A percentile compares a stretch with the other conserved stretches of the same genome.
Conservation (phyloP, 2,329 filamentous ascomycete genomes). For the Ambrosiella beaveri region DNA sequence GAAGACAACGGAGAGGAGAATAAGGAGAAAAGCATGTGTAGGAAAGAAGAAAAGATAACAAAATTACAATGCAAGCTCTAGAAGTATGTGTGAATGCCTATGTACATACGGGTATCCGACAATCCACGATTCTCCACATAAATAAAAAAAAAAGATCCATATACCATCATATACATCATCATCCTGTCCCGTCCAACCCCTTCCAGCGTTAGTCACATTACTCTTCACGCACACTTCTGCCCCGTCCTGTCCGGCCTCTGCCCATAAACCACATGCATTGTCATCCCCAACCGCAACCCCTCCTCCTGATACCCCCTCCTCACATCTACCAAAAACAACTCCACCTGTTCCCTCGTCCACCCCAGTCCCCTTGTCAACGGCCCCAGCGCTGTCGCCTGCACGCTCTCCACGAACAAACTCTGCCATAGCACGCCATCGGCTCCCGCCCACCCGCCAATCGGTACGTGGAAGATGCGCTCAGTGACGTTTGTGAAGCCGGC, state of each 20-base stretch:
- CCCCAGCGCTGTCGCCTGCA: constrained; percentile 34
- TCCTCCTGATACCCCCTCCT: constrained; percentile 31
- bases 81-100: no score
- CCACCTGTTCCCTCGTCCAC: constrained; percentile 31
- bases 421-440: constrained; percentile 37
- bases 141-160: no score
- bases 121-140: no score
- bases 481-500: constrained; percentile 36
- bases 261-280: constrained; percentile 35
- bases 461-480: constrained; percentile 32
- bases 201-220: not conserved
- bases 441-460: constrained; percentile 36
- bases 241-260: constrained; percentile 26
- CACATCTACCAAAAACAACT: constrained; percentile 31
- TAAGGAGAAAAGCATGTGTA: no score
- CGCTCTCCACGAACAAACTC: constrained; percentile 31
- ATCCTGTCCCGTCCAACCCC: not conserved
- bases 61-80: no score
- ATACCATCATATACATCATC: not conserved
- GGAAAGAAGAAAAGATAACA: no score
- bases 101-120: no score
- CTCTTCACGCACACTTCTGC: no score
- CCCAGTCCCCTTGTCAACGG: constrained; percentile 32
- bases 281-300: constrained; percentile 34
- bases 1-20: no score